phyloP scores from a whole-genome alignment of 768 basidiomycete species.

The Russula virescens region DNA sequence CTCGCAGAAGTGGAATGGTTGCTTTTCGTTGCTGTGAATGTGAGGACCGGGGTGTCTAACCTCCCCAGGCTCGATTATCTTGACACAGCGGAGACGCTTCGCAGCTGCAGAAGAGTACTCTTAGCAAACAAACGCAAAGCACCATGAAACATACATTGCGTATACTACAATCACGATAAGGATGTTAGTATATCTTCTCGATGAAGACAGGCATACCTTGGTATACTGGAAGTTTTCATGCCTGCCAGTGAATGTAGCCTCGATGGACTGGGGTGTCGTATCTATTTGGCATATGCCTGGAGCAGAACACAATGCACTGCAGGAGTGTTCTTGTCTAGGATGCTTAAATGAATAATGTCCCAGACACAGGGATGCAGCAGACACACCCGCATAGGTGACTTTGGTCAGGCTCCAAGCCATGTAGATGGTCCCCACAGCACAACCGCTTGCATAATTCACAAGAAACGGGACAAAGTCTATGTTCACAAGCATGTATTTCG shows the following conservation, averaged over 20 bases:
- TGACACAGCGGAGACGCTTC: slow-evolving; percentile 47
- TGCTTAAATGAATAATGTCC: not conserved
- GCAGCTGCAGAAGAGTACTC: slow-evolving; percentile 33
- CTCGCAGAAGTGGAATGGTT: slow-evolving; percentile 53
- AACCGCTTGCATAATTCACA: slow-evolving; percentile 53
- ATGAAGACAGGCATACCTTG: slow-evolving; percentile 38
- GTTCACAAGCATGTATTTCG: slow-evolving; percentile 44
- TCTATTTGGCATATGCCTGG: slow-evolving; percentile 55
- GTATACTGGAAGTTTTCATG: slow-evolving; percentile 62
- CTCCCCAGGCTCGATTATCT: slow-evolving; percentile 40
- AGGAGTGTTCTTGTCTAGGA: slow-evolving; percentile 49
- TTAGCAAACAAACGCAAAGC: not conserved
- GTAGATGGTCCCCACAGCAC: slow-evolving; percentile 47
- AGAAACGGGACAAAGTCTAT: slow-evolving; percentile 45
- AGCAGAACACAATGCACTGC: slow-evolving; percentile 38
- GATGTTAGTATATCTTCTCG: not conserved
- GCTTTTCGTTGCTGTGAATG: slow-evolving; percentile 40
- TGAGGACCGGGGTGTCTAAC: slow-evolving; percentile 44
- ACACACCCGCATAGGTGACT: slow-evolving; percentile 55
- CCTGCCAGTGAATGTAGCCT: slow-evolving; percentile 54
- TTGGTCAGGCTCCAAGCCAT: slow-evolving; percentile 38
- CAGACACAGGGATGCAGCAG: slow-evolving; percentile 4
- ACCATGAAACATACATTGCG: slow-evolving; percentile 40
- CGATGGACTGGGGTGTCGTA: slow-evolving; percentile 52
- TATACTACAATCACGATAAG: slow-evolving; percentile 35